These are phyloP conservation scores for Harringtonia aguacate DNA, from an alignment of 2,329 filamentous ascomycete species.

Conservation along the genomic window DNA sequence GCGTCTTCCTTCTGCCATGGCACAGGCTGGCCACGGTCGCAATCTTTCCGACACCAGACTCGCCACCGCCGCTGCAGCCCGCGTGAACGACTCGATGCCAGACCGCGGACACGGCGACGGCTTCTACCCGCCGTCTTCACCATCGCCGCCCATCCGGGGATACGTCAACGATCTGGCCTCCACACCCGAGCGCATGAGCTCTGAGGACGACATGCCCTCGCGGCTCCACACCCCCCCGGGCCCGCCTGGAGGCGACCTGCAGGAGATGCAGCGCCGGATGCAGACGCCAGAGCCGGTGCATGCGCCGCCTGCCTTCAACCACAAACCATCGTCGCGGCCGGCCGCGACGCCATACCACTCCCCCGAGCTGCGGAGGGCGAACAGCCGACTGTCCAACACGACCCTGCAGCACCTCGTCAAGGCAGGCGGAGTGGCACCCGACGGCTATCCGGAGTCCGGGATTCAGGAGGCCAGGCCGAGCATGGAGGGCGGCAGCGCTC, in stretches of 20 bases:
- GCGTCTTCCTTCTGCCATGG: conserved; percentile 23
- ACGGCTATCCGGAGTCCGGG: conserved; percentile 10
- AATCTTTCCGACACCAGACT: conserved; percentile 36
- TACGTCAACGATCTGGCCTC: conserved; percentile 33
- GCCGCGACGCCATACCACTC: conserved; percentile 60
- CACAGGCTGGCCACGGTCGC: conserved; percentile 26
- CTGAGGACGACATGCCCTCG: conserved; percentile 39
- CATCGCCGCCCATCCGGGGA: neutral
- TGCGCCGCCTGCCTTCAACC: conserved; percentile 67
- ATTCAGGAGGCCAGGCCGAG: neutral
- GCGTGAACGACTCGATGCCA: neutral
- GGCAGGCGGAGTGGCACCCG: conserved; percentile 43
- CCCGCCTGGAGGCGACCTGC: conserved; percentile 39
- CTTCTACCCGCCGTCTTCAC: neutral
- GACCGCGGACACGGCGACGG: neutral
- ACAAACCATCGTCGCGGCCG: conserved; percentile 62
- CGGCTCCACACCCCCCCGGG: conserved; percentile 22
- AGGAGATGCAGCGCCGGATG: conserved; percentile 41
- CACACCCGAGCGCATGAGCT: conserved; percentile 43
- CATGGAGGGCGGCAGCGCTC: neutral
- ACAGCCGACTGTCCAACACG: conserved; percentile 70
- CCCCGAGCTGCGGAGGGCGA: conserved; percentile 68
- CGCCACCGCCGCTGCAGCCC: conserved; percentile 6
- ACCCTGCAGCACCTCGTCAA: conserved; percentile 74
- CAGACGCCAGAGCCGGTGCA: conserved; percentile 67